Percentiles rank a stretch among this genome's conserved stretches.
phyloP scores from a whole-genome alignment of 148 eudicot genomes.

The Cornus kousa region DNA sequence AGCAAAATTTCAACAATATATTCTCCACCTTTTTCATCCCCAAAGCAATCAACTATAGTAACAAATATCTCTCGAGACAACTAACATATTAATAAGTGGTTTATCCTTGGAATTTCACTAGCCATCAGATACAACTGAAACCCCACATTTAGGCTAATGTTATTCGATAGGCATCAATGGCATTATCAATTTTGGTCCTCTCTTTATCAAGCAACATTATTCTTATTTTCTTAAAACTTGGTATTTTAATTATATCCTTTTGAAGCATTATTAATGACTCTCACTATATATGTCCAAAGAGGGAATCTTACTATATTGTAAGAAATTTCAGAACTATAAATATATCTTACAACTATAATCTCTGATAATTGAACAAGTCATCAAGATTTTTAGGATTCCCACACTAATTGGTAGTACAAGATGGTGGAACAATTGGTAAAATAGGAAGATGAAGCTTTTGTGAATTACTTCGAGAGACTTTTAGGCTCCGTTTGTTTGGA shows the following conservation, averaged over 20 bases:
- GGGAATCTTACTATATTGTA: conserved; percentile 3
- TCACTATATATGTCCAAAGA: background rate
- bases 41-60: background rate
- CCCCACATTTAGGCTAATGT: conserved; percentile 9
- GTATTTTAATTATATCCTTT: conserved; percentile 10
- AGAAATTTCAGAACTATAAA: background rate
- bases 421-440: too few relatives aligned
- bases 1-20: background rate
- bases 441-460: too few relatives aligned
- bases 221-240: conserved; percentile 3
- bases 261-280: conserved; percentile 6
- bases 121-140: background rate
- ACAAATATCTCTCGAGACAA: background rate
- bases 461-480: too few relatives aligned
- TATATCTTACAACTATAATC: background rate
- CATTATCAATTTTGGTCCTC: background rate
- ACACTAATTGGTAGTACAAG: too few relatives aligned
- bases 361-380: background rate
- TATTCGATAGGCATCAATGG: background rate
- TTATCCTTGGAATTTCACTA: background rate
- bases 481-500: too few relatives aligned
- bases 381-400: too few relatives aligned
- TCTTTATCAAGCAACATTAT: conserved; percentile 7
- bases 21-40: background rate
- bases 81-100: conserved; percentile 4